phyloP scores from a whole-genome alignment of 371 early-diverging fungal species.

The Batrachochytrium dendrobatidis region DNA sequence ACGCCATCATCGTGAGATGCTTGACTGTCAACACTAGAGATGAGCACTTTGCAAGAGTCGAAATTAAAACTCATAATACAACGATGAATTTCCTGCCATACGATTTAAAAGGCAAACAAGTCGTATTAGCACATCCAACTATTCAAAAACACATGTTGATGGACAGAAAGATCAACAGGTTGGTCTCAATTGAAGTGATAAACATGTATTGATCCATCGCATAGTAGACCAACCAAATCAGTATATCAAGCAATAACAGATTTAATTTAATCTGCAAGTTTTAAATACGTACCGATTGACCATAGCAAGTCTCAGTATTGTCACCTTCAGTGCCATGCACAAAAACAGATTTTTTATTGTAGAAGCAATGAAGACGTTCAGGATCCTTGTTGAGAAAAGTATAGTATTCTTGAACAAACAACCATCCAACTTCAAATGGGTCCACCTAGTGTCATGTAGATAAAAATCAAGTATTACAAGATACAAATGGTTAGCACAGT shows the following conservation, averaged over 20 bases:
- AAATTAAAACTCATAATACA: constrained; percentile 66
- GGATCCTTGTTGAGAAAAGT: constrained; percentile 86
- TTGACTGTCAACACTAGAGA: constrained; percentile 85
- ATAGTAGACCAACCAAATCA: too few species aligned
- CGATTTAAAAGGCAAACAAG: too few species aligned
- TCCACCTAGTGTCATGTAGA: too few species aligned
- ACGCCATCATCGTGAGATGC: constrained; percentile 70
- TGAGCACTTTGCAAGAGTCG: constrained; percentile 71
- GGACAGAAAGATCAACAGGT: too few species aligned
- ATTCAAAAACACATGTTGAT: too few species aligned
- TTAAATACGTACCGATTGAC: constrained; percentile 54
- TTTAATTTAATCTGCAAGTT: not conserved
- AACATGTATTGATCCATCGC: too few species aligned
- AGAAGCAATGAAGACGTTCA: constrained; percentile 75
- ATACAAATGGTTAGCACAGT: too few species aligned
- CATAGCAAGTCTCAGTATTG: constrained; percentile 46
- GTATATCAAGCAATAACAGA: not conserved
- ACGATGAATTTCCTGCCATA: constrained; percentile 58
- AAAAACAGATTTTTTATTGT: constrained; percentile 69
- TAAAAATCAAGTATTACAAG: too few species aligned
- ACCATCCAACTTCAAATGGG: constrained; percentile 76
- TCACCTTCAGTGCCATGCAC: constrained; percentile 83
- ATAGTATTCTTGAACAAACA: constrained; percentile 95
- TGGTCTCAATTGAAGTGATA: too few species aligned
- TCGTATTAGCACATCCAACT: too few species aligned